Evolutionary conservation across 2,329 filamentous ascomycete genomes (phyloP), one percentile per base, ranked within the genome.

Genomic region (Apiospora phragmitis): DNA sequence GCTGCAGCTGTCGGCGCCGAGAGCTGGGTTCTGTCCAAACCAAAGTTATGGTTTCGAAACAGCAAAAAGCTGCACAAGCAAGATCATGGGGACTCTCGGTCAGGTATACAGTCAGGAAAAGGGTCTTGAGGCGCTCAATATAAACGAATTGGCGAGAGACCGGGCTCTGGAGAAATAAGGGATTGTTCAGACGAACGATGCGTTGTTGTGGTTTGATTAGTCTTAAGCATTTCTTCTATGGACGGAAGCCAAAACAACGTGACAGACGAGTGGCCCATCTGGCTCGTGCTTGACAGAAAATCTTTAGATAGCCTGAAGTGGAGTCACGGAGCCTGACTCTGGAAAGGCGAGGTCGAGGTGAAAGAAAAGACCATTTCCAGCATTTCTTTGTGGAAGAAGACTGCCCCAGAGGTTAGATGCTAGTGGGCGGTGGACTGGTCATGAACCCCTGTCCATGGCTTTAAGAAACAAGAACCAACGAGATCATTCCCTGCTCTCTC

Each of bases 251-350:
- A 59, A 59, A 59, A 59, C 51, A 59, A 59, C 51, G 51, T 59
- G 51, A 59, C 51, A 59, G 7, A 9, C 7, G 51, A 35, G 51
- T 35, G 51, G 51, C 51, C 29, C 51, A 35, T 59, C 35, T 59
- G 51, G 51, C 51, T 59, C 51, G 55, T 62, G 55, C 55, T 62
- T 38, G 55, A 38, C 55, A 62, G 55, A 62, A 62, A 62, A 62
- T 62, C 55, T 62, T 62, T 21, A 62, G 55, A 62, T 62, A 32
- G 55, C 18, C 55, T 14, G 55, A 12, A 62, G 55, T 62, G 55
- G 55, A 24, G 55, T 62, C 55, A 62, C 55, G 18, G 32, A 62
- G 55, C 55, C 55, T 62, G 55, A 62, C 55, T 62, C 55, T 38
- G 55, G 55, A 62, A 38, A 62, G 55, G 55, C n/a, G 51, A 24